A percentile compares a stretch with the other conserved stretches of the same genome.
phyloP scores from a whole-genome alignment of 1,139 yeast genomes.

The Kodamaea fungicola region DNA sequence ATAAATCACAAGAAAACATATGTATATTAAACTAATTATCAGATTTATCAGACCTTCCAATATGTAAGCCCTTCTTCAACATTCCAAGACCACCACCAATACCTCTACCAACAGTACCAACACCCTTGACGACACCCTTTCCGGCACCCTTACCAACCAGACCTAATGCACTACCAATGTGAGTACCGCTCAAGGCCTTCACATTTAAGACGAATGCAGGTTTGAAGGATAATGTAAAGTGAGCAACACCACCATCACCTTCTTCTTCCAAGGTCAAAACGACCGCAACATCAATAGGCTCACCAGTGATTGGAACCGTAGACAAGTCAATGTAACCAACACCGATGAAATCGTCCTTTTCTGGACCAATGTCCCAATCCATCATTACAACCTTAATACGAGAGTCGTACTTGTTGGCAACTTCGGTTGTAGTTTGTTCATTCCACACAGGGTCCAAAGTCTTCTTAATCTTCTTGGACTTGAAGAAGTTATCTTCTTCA shows the following conservation, averaged over 20 bases:
- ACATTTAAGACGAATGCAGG: conserved; percentile 65
- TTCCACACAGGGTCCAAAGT: conserved; percentile 89
- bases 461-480: conserved; percentile 78
- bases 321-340: conserved; percentile 56
- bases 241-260: conserved; percentile 59
- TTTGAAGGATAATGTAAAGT: conserved; percentile 57
- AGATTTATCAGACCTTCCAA: conserved; percentile 16
- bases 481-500: conserved; percentile 53
- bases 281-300: conserved; percentile 47
- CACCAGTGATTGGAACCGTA: conserved; percentile 56
- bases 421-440: conserved; percentile 52
- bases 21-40: too few species aligned
- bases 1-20: too few species aligned
- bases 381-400: conserved; percentile 53
- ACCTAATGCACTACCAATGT: conserved; percentile 43
- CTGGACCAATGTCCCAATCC: conserved; percentile 94
- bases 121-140: conserved; percentile 46
- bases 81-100: conserved; percentile 38
- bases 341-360: conserved; percentile 79
- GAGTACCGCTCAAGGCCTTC: conserved; percentile 33
- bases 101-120: conserved; percentile 33
- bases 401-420: conserved; percentile 61
- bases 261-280: conserved; percentile 57
- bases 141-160: conserved; percentile 38
- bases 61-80: conserved; percentile 35